Percentiles rank a stretch among this genome's conserved stretches.
Conservation (phyloP, 2,329 filamentous ascomycete genomes). For the Colletotrichum siamense region DNA sequence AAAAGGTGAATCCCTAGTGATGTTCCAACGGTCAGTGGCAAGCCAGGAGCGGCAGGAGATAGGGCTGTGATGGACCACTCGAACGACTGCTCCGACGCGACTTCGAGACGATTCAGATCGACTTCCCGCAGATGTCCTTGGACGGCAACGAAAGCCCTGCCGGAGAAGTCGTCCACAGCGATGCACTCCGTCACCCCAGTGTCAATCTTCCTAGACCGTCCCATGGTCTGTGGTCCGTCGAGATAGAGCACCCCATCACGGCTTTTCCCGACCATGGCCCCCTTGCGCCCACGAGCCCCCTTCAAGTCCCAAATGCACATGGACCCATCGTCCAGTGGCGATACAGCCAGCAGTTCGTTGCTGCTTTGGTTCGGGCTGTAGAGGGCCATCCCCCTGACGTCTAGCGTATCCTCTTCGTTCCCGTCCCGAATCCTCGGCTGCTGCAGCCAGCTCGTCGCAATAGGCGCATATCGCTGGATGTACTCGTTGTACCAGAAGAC, state of each 20-base stretch:
- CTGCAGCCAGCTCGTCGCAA: constrained; percentile 80
- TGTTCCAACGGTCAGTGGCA: constrained; percentile 85
- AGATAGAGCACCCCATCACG: constrained; percentile 69
- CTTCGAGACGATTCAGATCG: constrained; percentile 75
- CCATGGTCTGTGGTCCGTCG: constrained; percentile 51
- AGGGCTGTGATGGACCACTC: constrained; percentile 85
- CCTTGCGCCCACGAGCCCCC: constrained; percentile 57
- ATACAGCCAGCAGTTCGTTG: constrained; percentile 64
- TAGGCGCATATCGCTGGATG: constrained; percentile 78
- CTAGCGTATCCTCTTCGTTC: constrained; percentile 54
- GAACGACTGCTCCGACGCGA: constrained; percentile 74
- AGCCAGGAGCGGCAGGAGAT: constrained; percentile 68
- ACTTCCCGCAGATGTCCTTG: constrained; percentile 81
- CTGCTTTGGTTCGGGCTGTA: constrained; percentile 51
- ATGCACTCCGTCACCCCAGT: constrained; percentile 81
- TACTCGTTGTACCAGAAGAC: constrained; percentile 91
- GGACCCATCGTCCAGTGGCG: constrained; percentile 84
- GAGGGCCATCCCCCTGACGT: constrained; percentile 77
- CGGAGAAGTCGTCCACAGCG: constrained; percentile 72
- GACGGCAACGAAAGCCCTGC: constrained; percentile 81
- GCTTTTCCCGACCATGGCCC: constrained; percentile 71
- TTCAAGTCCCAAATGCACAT: constrained; percentile 86
- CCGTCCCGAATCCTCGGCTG: constrained; percentile 55
- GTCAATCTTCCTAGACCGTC: constrained; percentile 69
- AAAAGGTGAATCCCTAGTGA: constrained; percentile 82